Percentiles rank a stretch among this genome's conserved stretches.
phyloP scores from a whole-genome alignment of 169 alveolate genomes.

The Miamiensis avidus region DNA sequence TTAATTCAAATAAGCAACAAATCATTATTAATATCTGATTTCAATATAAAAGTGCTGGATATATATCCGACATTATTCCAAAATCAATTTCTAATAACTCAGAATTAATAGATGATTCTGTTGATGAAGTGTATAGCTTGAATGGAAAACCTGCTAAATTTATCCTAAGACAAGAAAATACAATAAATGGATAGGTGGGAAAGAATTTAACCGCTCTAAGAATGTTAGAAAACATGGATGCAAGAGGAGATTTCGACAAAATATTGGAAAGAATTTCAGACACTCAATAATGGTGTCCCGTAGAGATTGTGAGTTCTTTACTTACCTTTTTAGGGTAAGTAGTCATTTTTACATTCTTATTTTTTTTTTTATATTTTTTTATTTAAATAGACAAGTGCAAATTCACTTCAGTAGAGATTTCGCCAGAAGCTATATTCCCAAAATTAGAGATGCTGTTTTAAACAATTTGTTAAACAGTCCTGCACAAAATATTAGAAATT shows the following conservation, averaged over 20 bases:
- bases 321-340: too few species aligned
- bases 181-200: background rate
- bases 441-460: constrained; percentile 37
- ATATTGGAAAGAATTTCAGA: background rate
- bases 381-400: background rate
- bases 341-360: too few species aligned
- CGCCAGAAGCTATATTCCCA: background rate
- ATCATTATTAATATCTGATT: too few species aligned
- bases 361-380: too few species aligned
- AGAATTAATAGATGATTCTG: background rate
- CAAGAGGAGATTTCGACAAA: background rate
- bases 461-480: constrained; percentile 51
- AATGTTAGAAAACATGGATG: background rate
- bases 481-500: constrained; percentile 54
- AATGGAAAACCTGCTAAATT: background rate
- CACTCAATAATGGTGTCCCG: background rate
- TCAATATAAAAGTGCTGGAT: background rate
- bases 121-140: background rate
- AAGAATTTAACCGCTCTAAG: background rate
- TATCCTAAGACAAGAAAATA: background rate
- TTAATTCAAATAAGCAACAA: too few species aligned
- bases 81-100: too few species aligned
- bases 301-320: background rate
- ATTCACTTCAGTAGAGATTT: constrained; percentile 2
- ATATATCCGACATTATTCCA: background rate